Evolutionary conservation across 2,329 filamentous ascomycete species (phyloP).

Genomic region (Fusarium sp.): DNA sequence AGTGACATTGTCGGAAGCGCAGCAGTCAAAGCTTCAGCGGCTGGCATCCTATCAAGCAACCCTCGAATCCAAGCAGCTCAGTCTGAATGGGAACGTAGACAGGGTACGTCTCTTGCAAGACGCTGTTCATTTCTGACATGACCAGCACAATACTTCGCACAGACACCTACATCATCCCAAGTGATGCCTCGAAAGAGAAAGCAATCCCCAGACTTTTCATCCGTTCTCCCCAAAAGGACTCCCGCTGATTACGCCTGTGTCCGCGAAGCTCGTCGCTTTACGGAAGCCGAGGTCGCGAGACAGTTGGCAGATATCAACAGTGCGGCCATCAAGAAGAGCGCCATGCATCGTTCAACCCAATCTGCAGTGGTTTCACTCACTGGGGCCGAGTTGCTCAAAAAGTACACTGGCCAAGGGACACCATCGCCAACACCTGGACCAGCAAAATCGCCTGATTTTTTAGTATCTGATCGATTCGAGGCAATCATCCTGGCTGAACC

Average conservation of each 20-base stretch:
- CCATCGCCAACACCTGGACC: not conserved
- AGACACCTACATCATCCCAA: not conserved
- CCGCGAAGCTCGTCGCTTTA: constrained; percentile 16
- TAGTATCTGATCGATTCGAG: not conserved
- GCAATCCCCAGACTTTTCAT: not conserved
- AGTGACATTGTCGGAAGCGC: constrained; percentile 34
- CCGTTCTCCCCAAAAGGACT: constrained; percentile 9
- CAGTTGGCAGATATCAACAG: constrained; percentile 11
- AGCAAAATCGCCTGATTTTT: not conserved
- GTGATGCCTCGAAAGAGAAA: constrained; percentile 17
- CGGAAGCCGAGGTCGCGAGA: constrained; percentile 31
- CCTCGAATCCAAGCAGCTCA: constrained; percentile 44
- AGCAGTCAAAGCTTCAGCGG: not conserved
- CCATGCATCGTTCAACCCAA: constrained; percentile 1
- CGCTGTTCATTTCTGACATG: not conserved
- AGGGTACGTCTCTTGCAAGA: not conserved
- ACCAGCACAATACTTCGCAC: constrained; percentile 6
- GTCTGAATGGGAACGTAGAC: constrained; percentile 42
- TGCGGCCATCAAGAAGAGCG: constrained; percentile 5
- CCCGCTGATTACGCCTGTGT: constrained; percentile 2
- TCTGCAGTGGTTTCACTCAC: constrained; percentile 18
- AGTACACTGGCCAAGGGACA: constrained; percentile 7
- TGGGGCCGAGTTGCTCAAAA: constrained; percentile 21
- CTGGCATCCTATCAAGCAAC: constrained; percentile 13
- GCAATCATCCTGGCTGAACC: constrained; percentile 31